Evolutionary conservation across 225 moss, liverwort and hornwort genomes (phyloP).

Genomic region (Bryoerythrophyllum caledonicum): DNA sequence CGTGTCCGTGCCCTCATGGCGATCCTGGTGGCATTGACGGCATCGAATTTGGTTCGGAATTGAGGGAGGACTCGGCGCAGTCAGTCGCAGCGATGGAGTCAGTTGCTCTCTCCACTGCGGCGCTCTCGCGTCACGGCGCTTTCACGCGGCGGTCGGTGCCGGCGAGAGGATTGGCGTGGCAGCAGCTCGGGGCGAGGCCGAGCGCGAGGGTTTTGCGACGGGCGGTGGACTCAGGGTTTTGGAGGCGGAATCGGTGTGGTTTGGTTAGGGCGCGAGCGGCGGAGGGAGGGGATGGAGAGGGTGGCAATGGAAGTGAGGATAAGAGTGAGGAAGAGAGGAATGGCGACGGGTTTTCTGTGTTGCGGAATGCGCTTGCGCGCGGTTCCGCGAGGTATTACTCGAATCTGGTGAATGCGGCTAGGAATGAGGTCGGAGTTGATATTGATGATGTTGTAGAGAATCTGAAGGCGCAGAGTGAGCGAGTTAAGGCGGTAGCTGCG

Average conservation of each 20-base stretch:
- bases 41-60: background rate
- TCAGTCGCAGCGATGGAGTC: slow-evolving; percentile 30
- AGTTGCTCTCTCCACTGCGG: slow-evolving; percentile 29
- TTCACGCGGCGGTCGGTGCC: background rate
- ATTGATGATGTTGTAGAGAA: slow-evolving; percentile 31
- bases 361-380: slow-evolving; percentile 41
- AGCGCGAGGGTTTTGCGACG: slow-evolving; percentile 24
- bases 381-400: slow-evolving; percentile 49
- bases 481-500: slow-evolving; percentile 30
- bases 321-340: background rate
- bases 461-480: slow-evolving; percentile 16
- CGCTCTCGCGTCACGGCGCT: background rate
- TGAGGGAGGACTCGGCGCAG: background rate
- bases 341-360: slow-evolving; percentile 14
- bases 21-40: background rate
- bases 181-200: slow-evolving; percentile 5
- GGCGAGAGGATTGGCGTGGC: slow-evolving; percentile 12
- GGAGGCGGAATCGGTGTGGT: slow-evolving; percentile 11
- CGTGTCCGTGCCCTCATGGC: background rate
- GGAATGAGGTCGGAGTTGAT: slow-evolving; percentile 46
- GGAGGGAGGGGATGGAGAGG: slow-evolving; percentile 12
- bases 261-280: slow-evolving; percentile 25
- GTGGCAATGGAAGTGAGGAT: background rate
- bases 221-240: slow-evolving; percentile 13
- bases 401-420: slow-evolving; percentile 40